phyloP scores from a whole-genome alignment of 2,329 filamentous ascomycete species.

The Ceratocystis huliohia region DNA sequence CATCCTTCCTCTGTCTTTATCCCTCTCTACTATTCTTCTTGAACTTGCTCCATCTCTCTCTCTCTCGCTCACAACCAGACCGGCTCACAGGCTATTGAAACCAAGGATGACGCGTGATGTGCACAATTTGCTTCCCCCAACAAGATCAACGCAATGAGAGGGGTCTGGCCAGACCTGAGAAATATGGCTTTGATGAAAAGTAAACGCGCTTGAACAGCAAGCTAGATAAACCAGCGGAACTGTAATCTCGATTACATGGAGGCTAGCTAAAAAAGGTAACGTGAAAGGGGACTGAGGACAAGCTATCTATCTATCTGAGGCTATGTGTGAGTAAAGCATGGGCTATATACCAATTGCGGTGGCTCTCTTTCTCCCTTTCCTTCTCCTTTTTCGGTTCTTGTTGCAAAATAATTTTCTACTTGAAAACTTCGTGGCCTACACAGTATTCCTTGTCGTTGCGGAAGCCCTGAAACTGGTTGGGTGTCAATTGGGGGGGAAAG shows the following conservation, averaged over 20 bases:
- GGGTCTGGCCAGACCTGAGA: not conserved
- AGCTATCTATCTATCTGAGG: not conserved
- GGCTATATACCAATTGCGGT: not conserved
- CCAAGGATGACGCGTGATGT: conserved; percentile 2
- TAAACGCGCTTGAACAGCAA: not conserved
- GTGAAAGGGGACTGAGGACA: not conserved
- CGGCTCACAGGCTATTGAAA: not conserved
- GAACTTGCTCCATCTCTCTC: conserved; percentile 5
- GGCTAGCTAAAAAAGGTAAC: not conserved
- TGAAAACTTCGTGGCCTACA: not conserved
- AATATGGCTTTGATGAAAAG: not conserved
- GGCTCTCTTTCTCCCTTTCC: not conserved
- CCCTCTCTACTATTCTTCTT: not conserved
- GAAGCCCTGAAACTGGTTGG: conserved; percentile 4
- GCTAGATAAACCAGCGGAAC: not conserved
- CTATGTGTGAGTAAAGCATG: not conserved
- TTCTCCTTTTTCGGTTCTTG: not conserved
- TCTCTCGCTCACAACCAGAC: not conserved
- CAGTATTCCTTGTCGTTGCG: not conserved
- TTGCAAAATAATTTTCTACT: not conserved
- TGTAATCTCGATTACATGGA: not conserved
- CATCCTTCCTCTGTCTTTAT: not conserved
- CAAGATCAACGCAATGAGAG: not conserved
- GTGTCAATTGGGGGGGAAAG: not conserved
- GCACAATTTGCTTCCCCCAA: not conserved